Percentiles rank a stretch among this genome's conserved stretches.
phyloP scores from a whole-genome alignment of 352 stramenopile species.

The Aphanomyces stellatus region DNA sequence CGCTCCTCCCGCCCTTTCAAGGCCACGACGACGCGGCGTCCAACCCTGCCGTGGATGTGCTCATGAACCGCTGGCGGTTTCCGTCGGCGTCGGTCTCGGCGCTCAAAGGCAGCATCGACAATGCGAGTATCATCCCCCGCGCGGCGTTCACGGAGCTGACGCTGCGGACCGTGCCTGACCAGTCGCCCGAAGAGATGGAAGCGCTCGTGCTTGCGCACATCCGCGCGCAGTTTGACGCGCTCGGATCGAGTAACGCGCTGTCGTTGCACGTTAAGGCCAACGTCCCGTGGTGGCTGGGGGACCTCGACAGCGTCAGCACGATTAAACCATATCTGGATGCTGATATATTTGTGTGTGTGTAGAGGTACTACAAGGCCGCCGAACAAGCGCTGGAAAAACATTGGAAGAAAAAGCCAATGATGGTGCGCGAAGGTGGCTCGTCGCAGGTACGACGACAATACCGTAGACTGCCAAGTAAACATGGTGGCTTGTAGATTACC shows the following conservation, averaged over 20 bases:
- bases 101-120: slow-evolving; percentile 19
- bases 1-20: slow-evolving; percentile 10
- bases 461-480: not conserved
- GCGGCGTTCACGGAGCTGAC: slow-evolving; percentile 18
- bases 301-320: slow-evolving; percentile 20
- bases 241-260: slow-evolving; percentile 13
- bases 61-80: slow-evolving; percentile 22
- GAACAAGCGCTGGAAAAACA: slow-evolving; percentile 21
- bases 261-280: slow-evolving; percentile 17
- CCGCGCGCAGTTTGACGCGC: slow-evolving; percentile 8
- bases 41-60: slow-evolving; percentile 4
- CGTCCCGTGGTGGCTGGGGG: slow-evolving; percentile 20
- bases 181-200: slow-evolving; percentile 17
- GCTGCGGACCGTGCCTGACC: slow-evolving; percentile 19
- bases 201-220: slow-evolving; percentile 15
- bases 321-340: too few relatives aligned
- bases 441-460: slow-evolving; percentile 15
- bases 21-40: not conserved
- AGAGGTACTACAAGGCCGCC: slow-evolving; percentile 19
- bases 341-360: not conserved
- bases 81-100: slow-evolving; percentile 18
- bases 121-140: slow-evolving; percentile 15
- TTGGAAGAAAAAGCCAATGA: slow-evolving; percentile 21
- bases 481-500: slow-evolving; percentile 9
- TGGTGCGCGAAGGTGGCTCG: slow-evolving; percentile 21